Base-by-base conservation (phyloP, 371 early-diverging fungal genomes). In the Capillidium heterosporum region DNA sequence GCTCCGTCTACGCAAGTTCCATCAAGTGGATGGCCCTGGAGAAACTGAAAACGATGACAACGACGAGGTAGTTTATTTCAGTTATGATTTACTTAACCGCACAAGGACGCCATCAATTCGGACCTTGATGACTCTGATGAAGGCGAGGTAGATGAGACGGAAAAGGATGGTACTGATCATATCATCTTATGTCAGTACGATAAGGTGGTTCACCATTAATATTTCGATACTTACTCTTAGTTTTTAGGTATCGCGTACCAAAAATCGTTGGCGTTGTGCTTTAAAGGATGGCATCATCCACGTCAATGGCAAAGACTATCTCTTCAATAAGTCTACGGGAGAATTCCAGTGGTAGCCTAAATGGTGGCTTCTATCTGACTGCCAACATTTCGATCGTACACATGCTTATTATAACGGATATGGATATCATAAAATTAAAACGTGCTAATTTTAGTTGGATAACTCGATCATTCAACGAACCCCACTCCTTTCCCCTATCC, bases 201-300 rank as follows among this genome's bases (percentile, higher is more conserved):
- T 63, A 95, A 95, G 71, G 85, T 79, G 64, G 39, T 46, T 19
- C 32, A 21, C 7, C 1, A 42, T 24, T 13, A 32, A 8, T 39
- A 39, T 39, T 27, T 27, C 2, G 3, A 19, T 7, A 40, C 17
- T 32, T 23, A 19, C 17, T 42, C 1, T 51, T 24, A 32, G 15
- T 56, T 35, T 35, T 23, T 44, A 73, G 75, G 87, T 92, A 29
- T 81, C 82, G 19, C 81, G 95, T 58, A 89, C 89, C 59, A 95
- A 92, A 71, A 96, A 91, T 77, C 90, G 90, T 71, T 96, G 95
- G 95, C 91, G 91, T 76, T 91, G 93, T 64, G 80, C 84, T 8
- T 73, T 96, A 46, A 85, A 86, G 67, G 97, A 95, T 62, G 97
- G 97, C 27, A 88, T 96, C 60, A 84, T 91, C 73, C 67, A 86